Conservation (phyloP, 257 asterid species). For the Knoxia roxburghii region DNA sequence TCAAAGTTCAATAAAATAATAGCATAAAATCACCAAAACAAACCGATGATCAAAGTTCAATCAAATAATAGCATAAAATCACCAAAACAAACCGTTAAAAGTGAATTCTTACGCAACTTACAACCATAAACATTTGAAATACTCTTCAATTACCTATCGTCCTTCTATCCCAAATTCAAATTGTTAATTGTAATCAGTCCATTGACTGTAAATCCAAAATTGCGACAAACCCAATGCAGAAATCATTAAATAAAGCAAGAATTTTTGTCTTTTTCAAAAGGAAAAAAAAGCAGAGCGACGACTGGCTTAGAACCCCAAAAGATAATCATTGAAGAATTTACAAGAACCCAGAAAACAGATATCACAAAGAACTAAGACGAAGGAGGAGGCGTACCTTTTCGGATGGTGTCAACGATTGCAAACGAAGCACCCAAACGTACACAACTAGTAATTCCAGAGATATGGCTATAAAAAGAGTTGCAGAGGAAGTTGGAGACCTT, state of each 20-base stretch:
- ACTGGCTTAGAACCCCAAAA: not conserved
- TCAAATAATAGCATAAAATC: not conserved
- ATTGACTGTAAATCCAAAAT: not conserved
- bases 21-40: not conserved
- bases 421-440: not conserved
- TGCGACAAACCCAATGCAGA: not conserved
- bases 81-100: not conserved
- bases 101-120: not conserved
- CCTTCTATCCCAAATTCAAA: not conserved
- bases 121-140: not conserved
- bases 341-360: not conserved
- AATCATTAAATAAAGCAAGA: not conserved
- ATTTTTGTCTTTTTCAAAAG: too few species aligned
- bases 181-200: not conserved
- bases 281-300: not conserved
- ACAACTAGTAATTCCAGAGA: not conserved
- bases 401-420: constrained; percentile 3
- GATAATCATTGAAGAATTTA: not conserved
- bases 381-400: not conserved
- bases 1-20: not conserved
- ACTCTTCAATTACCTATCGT: not conserved
- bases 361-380: not conserved
- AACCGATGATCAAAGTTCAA: not conserved
- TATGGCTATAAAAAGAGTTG: too few species aligned
- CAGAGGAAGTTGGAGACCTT: too few species aligned